Base-by-base conservation (phyloP, 257 asterid genomes). In the Nemophila menziesii region DNA sequence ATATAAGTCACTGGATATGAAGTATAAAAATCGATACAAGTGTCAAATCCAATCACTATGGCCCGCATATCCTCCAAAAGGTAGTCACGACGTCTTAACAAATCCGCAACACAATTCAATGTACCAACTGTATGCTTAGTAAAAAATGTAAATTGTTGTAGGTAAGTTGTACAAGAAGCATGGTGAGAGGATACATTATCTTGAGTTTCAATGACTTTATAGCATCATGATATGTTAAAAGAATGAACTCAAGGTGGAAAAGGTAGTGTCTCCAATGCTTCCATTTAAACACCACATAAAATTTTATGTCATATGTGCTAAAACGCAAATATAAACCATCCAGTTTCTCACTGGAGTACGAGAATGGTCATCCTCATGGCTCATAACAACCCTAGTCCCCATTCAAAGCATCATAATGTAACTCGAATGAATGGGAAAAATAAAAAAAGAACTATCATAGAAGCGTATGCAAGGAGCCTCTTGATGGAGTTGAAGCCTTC, bases 321-420 rank as follows among this genome's bases (percentile, higher is more conserved):
- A 5, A 26, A 5, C 10, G 5, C 10, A 4, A 10, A 4, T 10
- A n/a, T 26, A 10, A 5, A 26, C 10, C 33, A 26, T 10, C 10
- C 33, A 26, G 10, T 26, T 26, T 26, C 33, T 26, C 33, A 26
- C 33, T 26, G 33, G 10, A 26, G 33, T 4, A 26, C 5, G n/a
- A n/a, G n/a, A n/a, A n/a, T 26, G 33, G 33, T 26, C 33, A 10
- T 10, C 10, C 10, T 26, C 33, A 4, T 26, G 33, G 5, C 6
- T 4, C 5, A 54, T 15, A 4, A 54, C 24, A 0, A 49, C 59
- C 0, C 33, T 34, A 16, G 45, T 44, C 0, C 61, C 53, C 1
- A 1, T 38, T 46, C 16, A 44, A 8, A 7, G 62, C 49, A 23
- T 56, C 43, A 29, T 49, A 47, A 5, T 56, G 36, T 8, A 48